Percentiles rank a stretch among this genome's conserved stretches.
phyloP scores from a whole-genome alignment of 371 early-diverging fungal species.

The Mortierella polycephala region DNA sequence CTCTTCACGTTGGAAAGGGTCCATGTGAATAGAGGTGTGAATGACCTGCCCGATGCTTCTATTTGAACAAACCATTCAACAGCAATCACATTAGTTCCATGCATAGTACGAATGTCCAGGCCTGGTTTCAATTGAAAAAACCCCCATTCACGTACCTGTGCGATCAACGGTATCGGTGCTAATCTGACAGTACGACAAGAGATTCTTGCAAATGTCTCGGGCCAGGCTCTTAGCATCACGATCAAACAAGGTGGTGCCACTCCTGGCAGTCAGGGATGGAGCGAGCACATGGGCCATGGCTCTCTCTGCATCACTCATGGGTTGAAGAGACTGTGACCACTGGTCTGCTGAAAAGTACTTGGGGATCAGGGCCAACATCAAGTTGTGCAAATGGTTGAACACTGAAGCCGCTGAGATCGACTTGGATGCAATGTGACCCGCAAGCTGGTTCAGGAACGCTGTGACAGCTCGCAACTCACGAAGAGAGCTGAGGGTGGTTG shows the following conservation, averaged over 20 bases:
- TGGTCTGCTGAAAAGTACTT: slow-evolving; percentile 58
- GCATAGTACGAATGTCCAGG: neutral
- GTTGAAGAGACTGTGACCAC: slow-evolving; percentile 46
- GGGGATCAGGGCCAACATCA: slow-evolving; percentile 57
- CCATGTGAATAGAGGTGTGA: slow-evolving; percentile 47
- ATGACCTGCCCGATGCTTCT: slow-evolving; percentile 12
- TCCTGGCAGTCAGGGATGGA: slow-evolving; percentile 35
- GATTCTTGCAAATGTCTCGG: slow-evolving; percentile 53
- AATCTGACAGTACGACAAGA: slow-evolving; percentile 59
- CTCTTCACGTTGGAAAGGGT: slow-evolving; percentile 32
- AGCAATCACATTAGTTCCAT: neutral
- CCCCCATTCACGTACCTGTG: slow-evolving; percentile 17
- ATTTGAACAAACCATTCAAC: too few species aligned
- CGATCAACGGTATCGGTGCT: slow-evolving; percentile 43
- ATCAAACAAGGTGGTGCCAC: slow-evolving; percentile 42
- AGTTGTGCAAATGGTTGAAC: slow-evolving; percentile 59
- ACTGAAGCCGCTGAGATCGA: slow-evolving; percentile 36
- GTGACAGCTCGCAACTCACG: slow-evolving; percentile 51
- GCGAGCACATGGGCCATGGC: slow-evolving; percentile 4
- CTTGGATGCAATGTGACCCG: slow-evolving; percentile 38
- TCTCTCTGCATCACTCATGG: slow-evolving; percentile 35
- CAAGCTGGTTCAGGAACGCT: slow-evolving; percentile 49
- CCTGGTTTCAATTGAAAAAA: too few species aligned
- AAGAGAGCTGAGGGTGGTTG: slow-evolving; percentile 43
- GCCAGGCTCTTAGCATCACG: slow-evolving; percentile 47